phyloP scores from a whole-genome alignment of 177 flowering plant genomes.

The Tripterygium wilfordii region DNA sequence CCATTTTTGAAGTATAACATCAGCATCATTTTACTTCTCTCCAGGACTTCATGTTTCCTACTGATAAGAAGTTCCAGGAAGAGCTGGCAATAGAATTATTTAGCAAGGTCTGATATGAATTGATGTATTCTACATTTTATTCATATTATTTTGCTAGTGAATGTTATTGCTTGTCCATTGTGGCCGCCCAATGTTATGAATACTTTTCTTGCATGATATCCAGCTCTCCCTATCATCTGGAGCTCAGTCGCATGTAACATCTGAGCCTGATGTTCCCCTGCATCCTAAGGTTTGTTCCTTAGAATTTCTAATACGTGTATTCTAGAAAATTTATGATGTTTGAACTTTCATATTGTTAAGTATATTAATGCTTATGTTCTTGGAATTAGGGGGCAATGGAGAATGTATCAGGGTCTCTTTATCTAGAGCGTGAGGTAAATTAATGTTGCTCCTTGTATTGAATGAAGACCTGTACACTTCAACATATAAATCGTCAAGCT shows the following conservation, averaged over 20 bases:
- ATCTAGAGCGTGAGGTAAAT: constrained; percentile 32
- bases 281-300: constrained; percentile 20
- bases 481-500: no score
- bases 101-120: constrained; percentile 39
- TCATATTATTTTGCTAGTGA: no score
- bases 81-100: constrained; percentile 41
- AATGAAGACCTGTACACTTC: neutral
- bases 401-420: constrained; percentile 26
- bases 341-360: no score
- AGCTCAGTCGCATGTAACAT: constrained; percentile 13
- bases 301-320: neutral
- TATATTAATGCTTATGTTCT: no score
- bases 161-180: no score
- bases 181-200: no score
- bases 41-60: constrained; percentile 19
- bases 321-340: no score
- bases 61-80: constrained; percentile 4
- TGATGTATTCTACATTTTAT: neutral
- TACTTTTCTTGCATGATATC: neutral
- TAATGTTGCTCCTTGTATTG: neutral
- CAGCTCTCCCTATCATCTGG: constrained; percentile 62
- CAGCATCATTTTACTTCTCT: constrained; percentile 1
- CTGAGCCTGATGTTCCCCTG: constrained; percentile 15
- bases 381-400: constrained; percentile 38
- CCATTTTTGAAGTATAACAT: neutral